Evolutionary conservation across 345 rosid species (phyloP), one percentile per base, ranked within the genome.

Genomic region (Erodium maritimum): DNA sequence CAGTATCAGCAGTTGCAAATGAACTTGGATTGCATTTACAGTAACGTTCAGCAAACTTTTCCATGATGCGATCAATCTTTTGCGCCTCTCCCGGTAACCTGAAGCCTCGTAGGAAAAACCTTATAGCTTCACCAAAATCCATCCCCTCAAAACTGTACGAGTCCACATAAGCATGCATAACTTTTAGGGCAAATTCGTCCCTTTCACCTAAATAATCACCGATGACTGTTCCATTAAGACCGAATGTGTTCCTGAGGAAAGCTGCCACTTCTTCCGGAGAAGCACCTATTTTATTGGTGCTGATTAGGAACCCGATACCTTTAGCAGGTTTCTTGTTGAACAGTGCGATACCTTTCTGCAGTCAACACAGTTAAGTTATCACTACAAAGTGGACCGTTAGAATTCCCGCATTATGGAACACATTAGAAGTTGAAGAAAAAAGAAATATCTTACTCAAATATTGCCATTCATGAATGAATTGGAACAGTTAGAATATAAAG

Each of bases 151-250:
- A 91, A 74, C 86, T 79, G 62, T 88, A 84, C 2, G 96, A 86
- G 66, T 91, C 98, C 7, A 88, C 95, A 71, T 88, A 91, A 54
- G 95, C 96, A 81, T 91, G 96, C 96, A 91, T 91, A 59, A 86
- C 96, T 75, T 69, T 88, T 69, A 88, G 72, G 59, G 87, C 67
- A 77, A 91, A 82, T 37, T 86, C 98, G 72, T 91, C 96, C 71
- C 93, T 86, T 71, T 91, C 95, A 68, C 96, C 98, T 73, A 91
- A 77, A 80, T 86, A 91, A 76, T 91, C 96, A 73, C 98, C 98
- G 54, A 91, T 91, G 77, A 84, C 67, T 24, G 85, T 80, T 72
- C 87, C 95, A 75, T 74, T 86, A 46, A 91, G 71, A 67, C 95
- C 88, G 57, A 69, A 53, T 21, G 95, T 75, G 61, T 74, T 81